These are phyloP conservation scores for Populus hybrid DNA, from an alignment of 441 rosid genomes.

Conservation along the genomic window DNA sequence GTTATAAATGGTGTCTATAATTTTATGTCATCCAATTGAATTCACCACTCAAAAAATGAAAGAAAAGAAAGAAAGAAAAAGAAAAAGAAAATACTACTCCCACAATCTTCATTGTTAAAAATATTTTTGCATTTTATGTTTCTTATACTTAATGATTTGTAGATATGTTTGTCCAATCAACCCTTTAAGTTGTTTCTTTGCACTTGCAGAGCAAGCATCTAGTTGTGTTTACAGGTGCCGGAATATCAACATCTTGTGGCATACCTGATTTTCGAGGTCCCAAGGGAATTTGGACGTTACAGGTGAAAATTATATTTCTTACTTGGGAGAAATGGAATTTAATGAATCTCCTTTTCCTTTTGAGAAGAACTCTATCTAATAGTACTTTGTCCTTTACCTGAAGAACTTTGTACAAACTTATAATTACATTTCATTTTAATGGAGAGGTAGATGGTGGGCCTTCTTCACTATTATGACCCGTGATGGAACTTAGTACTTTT, in stretches of 20 bases:
- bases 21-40: not conserved
- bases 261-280: constrained; percentile 98
- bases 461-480: not conserved
- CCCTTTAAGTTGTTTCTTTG: constrained; percentile 32
- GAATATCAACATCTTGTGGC: constrained; percentile 96
- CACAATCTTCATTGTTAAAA: not conserved
- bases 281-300: constrained; percentile 94
- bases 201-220: constrained; percentile 96
- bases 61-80: not conserved
- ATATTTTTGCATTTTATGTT: not conserved
- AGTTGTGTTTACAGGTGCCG: constrained; percentile 95
- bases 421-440: not conserved
- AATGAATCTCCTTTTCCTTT: constrained; percentile 3
- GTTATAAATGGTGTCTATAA: constrained; percentile 4
- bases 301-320: constrained; percentile 43
- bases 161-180: constrained; percentile 11
- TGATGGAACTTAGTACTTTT: not conserved
- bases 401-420: not conserved
- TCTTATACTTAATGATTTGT: constrained; percentile 1
- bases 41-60: not conserved
- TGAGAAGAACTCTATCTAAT: not conserved
- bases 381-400: not conserved
- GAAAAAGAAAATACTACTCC: not conserved
- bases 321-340: not conserved
- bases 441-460: not conserved